Evolutionary conservation across 805 yeast genomes (phyloP).

Genomic region (Kodamaea neixiangensis): DNA sequence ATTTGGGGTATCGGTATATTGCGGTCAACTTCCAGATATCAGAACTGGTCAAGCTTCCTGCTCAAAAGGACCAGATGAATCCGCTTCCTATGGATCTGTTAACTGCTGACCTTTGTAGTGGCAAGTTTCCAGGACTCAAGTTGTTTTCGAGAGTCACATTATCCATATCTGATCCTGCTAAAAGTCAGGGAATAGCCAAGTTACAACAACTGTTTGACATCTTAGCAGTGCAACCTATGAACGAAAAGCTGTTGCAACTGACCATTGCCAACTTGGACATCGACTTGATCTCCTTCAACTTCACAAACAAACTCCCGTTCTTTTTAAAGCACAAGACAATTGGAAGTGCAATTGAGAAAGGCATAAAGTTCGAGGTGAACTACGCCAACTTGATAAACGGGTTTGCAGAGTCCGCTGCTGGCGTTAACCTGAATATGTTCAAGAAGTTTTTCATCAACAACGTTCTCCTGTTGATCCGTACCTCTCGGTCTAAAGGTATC

Average conservation of each 20-base stretch:
- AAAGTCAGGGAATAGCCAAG: conserved; percentile 62
- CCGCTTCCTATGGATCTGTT: conserved; percentile 44
- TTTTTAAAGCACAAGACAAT: conserved; percentile 81
- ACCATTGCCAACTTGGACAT: conserved; percentile 77
- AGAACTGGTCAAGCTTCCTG: conserved; percentile 55
- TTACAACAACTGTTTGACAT: conserved; percentile 63
- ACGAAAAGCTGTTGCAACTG: conserved; percentile 76
- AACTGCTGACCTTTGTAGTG: conserved; percentile 16
- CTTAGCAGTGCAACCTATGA: conserved; percentile 75
- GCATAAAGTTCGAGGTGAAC: conserved; percentile 77
- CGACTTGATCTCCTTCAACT: conserved; percentile 76
- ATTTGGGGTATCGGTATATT: conserved; percentile 71
- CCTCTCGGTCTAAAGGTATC: conserved; percentile 79
- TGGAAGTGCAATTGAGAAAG: conserved; percentile 80
- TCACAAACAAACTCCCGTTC: conserved; percentile 65
- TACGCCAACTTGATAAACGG: conserved; percentile 58
- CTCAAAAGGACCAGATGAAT: conserved; percentile 44
- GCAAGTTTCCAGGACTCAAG: conserved; percentile 35
- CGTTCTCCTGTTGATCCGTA: conserved; percentile 71
- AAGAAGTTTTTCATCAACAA: conserved; percentile 71
- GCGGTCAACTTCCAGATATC: conserved; percentile 69
- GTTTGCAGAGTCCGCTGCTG: conserved; percentile 17
- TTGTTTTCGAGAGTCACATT: conserved; percentile 74
- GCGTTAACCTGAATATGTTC: conserved; percentile 28
- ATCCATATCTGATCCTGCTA: conserved; percentile 73